Evolutionary conservation across 371 early-diverging fungal genomes (phyloP).

Genomic region (Mucor ambiguus): DNA sequence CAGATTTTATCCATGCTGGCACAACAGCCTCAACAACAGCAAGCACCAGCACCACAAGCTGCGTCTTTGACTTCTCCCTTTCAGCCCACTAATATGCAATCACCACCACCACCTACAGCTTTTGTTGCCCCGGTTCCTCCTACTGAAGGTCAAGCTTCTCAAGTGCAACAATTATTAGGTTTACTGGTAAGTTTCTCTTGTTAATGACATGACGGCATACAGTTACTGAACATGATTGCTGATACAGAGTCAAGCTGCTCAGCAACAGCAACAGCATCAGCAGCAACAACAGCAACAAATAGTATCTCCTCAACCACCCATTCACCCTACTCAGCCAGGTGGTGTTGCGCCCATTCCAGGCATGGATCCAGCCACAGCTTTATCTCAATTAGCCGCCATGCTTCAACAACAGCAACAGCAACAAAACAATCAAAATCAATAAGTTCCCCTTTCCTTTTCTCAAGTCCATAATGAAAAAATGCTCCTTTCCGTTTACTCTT

Average conservation of each 20-base stretch:
- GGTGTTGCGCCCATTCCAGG: conserved; percentile 29
- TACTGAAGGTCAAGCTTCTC: conserved; percentile 26
- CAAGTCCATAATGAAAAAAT: neutral
- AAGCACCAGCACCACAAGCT: neutral
- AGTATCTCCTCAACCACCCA: conserved; percentile 8
- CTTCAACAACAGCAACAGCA: conserved; percentile 30
- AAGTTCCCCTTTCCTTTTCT: neutral
- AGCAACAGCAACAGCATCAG: conserved; percentile 16
- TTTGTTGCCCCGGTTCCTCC: conserved; percentile 21
- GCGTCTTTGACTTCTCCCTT: conserved; percentile 4
- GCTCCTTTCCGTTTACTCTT: neutral
- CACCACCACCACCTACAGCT: conserved; percentile 9
- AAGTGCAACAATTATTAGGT: conserved; percentile 30
- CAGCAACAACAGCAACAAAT: conserved; percentile 13
- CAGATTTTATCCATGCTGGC: conserved; percentile 26
- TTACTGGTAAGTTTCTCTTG: conserved; percentile 23
- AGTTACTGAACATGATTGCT: no score
- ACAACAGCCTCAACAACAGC: conserved; percentile 17
- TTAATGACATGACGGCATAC: no score
- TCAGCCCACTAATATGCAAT: conserved; percentile 9
- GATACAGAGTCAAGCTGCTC: conserved; percentile 29
- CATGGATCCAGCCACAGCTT: conserved; percentile 34
- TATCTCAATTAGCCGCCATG: conserved; percentile 25
- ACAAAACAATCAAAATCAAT: conserved; percentile 18
- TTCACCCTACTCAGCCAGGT: neutral